A percentile compares a stretch with the other conserved stretches of the same genome.
Conservation (phyloP, 179 eudicot species). For the Beta macrorhiza region DNA sequence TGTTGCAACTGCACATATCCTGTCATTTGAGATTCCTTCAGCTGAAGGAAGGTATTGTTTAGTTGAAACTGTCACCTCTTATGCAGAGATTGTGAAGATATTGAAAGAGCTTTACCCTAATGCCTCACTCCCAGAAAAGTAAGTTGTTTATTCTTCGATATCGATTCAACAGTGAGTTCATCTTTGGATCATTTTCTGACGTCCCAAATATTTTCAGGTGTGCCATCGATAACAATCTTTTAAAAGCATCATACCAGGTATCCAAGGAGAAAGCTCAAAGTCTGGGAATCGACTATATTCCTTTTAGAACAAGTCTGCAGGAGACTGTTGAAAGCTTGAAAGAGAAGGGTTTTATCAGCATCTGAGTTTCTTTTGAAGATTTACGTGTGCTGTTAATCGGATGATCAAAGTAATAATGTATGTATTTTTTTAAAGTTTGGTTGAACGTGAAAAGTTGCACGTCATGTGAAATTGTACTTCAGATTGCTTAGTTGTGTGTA, state of each 20-base stretch:
- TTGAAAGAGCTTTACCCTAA: conserved; percentile 39
- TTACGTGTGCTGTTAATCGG: background rate
- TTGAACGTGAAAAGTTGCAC: too few species aligned
- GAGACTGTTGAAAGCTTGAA: conserved; percentile 54
- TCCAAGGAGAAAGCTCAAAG: conserved; percentile 37
- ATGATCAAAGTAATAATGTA: background rate
- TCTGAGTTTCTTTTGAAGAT: background rate
- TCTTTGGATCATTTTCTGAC: background rate
- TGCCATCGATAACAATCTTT: conserved; percentile 40
- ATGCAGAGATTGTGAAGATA: conserved; percentile 30
- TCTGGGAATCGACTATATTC: conserved; percentile 44
- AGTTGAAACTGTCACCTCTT: conserved; percentile 35
- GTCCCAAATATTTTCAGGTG: conserved; percentile 32
- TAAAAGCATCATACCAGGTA: conserved; percentile 38
- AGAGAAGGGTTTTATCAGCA: conserved; percentile 42
- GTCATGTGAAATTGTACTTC: too few species aligned
- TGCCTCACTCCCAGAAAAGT: conserved; percentile 37
- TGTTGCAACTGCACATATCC: conserved; percentile 45
- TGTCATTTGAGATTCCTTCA: conserved; percentile 35
- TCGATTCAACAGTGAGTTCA: background rate
- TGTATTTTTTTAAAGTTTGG: too few species aligned
- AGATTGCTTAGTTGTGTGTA: too few species aligned
- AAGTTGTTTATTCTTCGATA: conserved; percentile 11
- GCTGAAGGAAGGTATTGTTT: conserved; percentile 47
- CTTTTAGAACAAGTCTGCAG: conserved; percentile 39